Evolutionary conservation across 306 rosid genomes (phyloP), one percentile per base, ranked within the genome.

Genomic region (Castanea sativa): DNA sequence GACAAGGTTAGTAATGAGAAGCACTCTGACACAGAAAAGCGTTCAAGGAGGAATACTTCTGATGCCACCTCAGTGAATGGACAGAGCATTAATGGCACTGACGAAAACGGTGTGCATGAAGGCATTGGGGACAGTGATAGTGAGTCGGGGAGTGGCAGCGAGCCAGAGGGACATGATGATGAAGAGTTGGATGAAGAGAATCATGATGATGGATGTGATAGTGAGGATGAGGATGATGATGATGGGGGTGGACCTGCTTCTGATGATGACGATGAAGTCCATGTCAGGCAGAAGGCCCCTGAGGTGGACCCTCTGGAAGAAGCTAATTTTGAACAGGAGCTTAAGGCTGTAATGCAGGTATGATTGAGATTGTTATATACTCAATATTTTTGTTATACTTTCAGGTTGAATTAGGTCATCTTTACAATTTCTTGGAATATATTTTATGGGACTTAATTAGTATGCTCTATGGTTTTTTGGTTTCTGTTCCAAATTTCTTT

Each of bases 211-310:
- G 96, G 93, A 80, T 81, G 89, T 85, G 98, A 91, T 57, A 90
- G 92, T 49, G 98, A 92, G 64, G 97, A 93, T 57, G 98, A 91
- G 0, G 95, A 92, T 3, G 97, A 89, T 20, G 95, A 90, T 11
- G 97, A 93, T n/a, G 86, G 88, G 49, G 91, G 88, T 63, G 96
- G 88, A 79, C 93, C 93, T 79, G 96, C 83, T 70, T 91, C 97
- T n/a, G 98, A 96, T 56, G 97, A 92, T 69, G 99, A 96, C 18
- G 99, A 93, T 83, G 98, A 93, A 87, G 98, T 96, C 78, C 98
- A 83, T 76, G 98, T 96, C 41, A 93, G 98, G 73, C 98, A 91
- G 89, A 91, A 87, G 80, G 90, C 90, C 85, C 71, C 94, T 3
- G 86, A 89, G 83, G 91, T 96, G 69, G 98, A 96, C 87, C 98